These are phyloP conservation scores for Alternaria sp. DNA, from an alignment of 2,329 filamentous ascomycete genomes.

Conservation along the genomic window DNA sequence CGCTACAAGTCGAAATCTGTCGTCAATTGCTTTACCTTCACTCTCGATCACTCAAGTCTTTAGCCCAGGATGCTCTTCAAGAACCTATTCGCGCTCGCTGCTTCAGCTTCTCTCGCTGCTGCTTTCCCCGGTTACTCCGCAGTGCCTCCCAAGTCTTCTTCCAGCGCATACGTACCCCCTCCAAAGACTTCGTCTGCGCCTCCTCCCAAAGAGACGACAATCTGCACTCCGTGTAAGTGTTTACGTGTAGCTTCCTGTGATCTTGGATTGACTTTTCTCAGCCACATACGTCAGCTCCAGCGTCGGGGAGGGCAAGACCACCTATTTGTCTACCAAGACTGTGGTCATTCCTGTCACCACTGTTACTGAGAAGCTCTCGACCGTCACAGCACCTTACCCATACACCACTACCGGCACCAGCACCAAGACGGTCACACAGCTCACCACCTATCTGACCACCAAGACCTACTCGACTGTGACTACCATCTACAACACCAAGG, in stretches of 20 bases:
- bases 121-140: constrained; percentile 18
- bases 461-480: constrained; percentile 23
- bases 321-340: constrained; percentile 25
- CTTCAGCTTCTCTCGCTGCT: constrained; percentile 19
- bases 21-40: background rate
- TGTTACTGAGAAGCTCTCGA: constrained; percentile 12
- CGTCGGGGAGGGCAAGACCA: constrained; percentile 9
- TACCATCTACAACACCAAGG: constrained; percentile 19
- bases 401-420: constrained; percentile 16
- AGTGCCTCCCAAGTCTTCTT: background rate
- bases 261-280: background rate
- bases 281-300: constrained; percentile 23
- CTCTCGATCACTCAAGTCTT: background rate
- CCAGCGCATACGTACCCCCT: background rate
- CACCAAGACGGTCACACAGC: constrained; percentile 11
- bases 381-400: constrained; percentile 14
- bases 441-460: constrained; percentile 11
- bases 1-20: background rate
- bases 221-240: constrained; percentile 25
- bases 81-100: constrained; percentile 21
- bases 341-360: constrained; percentile 22
- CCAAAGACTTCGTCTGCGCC: background rate
- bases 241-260: background rate
- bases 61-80: constrained; percentile 26
- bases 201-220: constrained; percentile 12